Conservation (phyloP, 495 filamentous ascomycete genomes). For the Penicillium argentinense region DNA sequence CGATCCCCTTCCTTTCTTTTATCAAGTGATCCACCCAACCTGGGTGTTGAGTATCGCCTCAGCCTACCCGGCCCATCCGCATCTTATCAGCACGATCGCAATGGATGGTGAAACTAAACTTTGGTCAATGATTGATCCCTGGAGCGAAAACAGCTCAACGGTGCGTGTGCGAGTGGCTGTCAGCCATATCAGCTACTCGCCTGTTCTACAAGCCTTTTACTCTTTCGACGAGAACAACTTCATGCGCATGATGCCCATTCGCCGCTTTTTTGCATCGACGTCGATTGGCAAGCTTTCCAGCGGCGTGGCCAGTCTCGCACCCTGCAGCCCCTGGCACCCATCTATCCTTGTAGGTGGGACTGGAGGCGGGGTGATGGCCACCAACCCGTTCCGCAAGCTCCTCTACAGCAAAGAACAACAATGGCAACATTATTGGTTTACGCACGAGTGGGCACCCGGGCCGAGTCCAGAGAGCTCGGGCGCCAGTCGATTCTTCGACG, state of each 20-base stretch:
- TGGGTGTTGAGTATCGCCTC: constrained; percentile 58
- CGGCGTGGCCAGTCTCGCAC: constrained; percentile 41
- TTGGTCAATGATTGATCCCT: constrained; percentile 52
- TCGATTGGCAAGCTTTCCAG: constrained; percentile 35
- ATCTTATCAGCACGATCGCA: constrained; percentile 52
- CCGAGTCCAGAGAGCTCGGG: constrained; percentile 32
- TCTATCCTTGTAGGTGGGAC: constrained; percentile 54
- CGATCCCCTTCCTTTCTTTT: constrained; percentile 51
- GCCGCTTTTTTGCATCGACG: constrained; percentile 56
- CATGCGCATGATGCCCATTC: constrained; percentile 50
- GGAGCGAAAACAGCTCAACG: constrained; percentile 48
- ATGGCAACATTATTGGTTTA: constrained; percentile 63
- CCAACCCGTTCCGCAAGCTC: constrained; percentile 56
- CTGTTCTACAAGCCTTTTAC: constrained; percentile 53
- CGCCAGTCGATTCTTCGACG: constrained; percentile 58
- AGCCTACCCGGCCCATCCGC: constrained; percentile 59
- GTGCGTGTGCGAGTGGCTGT: constrained; percentile 53
- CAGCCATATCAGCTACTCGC: constrained; percentile 53
- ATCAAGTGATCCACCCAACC: constrained; percentile 56
- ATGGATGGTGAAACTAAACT: constrained; percentile 61
- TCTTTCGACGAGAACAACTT: constrained; percentile 59
- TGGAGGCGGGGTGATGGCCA: constrained; percentile 53
- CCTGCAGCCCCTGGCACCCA: constrained; percentile 51
- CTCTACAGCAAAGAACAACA: constrained; percentile 53
- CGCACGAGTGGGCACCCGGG: constrained; percentile 55